Evolutionary conservation across 345 rosid genomes (phyloP).

Genomic region (Sonneratia caseolaris): DNA sequence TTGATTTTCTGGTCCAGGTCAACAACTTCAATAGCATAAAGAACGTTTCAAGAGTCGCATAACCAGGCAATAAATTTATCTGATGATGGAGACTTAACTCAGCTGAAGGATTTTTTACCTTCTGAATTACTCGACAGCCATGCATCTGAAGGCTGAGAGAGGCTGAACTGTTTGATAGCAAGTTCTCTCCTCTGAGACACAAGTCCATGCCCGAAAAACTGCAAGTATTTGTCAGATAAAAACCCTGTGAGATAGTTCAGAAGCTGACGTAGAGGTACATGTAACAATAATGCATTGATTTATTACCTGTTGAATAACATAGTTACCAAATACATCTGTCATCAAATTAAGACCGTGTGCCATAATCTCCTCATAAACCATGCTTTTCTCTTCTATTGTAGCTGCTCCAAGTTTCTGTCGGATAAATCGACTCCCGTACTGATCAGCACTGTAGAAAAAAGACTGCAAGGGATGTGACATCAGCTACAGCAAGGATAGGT

Average conservation of each 20-base stretch:
- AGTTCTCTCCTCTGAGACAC: conserved; percentile 47
- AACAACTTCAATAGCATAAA: conserved; percentile 53
- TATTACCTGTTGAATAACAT: conserved; percentile 57
- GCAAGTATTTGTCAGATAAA: conserved; percentile 1
- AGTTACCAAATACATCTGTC: conserved; percentile 70
- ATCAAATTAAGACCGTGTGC: conserved; percentile 51
- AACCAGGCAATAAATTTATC: not conserved
- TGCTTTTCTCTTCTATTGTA: conserved; percentile 40
- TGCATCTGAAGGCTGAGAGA: conserved; percentile 61
- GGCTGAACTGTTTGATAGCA: conserved; percentile 36
- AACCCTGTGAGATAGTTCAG: not conserved
- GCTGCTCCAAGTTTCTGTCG: conserved; percentile 61
- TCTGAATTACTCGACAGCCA: conserved; percentile 64
- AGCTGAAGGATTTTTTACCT: conserved; percentile 21
- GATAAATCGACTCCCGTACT: conserved; percentile 59
- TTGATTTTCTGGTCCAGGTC: conserved; percentile 54
- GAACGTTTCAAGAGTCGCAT: not conserved
- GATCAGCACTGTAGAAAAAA: conserved; percentile 49
- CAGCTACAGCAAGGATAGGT: not conserved
- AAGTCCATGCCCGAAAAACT: conserved; percentile 69
- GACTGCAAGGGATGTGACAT: not conserved
- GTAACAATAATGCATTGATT: not conserved
- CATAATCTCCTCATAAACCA: conserved; percentile 54
- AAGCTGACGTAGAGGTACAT: not conserved
- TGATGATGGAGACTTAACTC: not conserved